These are phyloP conservation scores for Citrullus colocynthis DNA, from an alignment of 306 rosid genomes.

Conservation along the genomic window DNA sequence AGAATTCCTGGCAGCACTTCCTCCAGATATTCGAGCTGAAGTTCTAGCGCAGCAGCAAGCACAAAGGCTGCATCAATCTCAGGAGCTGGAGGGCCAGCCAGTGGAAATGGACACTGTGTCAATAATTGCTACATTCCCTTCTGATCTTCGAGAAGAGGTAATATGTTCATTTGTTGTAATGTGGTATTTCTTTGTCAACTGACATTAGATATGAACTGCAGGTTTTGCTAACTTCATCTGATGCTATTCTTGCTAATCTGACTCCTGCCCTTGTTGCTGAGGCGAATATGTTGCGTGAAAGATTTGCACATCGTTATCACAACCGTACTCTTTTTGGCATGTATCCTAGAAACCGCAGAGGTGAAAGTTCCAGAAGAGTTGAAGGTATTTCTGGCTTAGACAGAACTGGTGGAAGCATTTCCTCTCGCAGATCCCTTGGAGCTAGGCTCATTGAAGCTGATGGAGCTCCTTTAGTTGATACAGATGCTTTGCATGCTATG, in stretches of 20 bases:
- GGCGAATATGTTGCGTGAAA: conserved; percentile 90
- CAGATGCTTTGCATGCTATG: conserved; percentile 68
- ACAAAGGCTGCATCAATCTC: conserved; percentile 84
- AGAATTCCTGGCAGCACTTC: conserved; percentile 99
- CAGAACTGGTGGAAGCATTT: conserved; percentile 44
- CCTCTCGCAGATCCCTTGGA: conserved; percentile 65
- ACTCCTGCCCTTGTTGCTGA: conserved; percentile 98
- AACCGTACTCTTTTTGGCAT: conserved; percentile 83
- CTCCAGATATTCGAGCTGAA: conserved; percentile 92
- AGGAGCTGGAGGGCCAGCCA: conserved; percentile 96
- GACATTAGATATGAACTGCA: conserved; percentile 15
- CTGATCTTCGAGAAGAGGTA: conserved; percentile 95
- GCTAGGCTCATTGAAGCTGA: conserved; percentile 84
- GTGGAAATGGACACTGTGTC: conserved; percentile 98
- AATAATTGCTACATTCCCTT: conserved; percentile 93
- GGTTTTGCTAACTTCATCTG: conserved; percentile 96
- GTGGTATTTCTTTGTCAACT: conserved; percentile 5
- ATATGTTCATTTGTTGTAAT: conserved; percentile 7
- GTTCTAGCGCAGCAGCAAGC: conserved; percentile 97
- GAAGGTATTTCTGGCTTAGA: conserved; percentile 67
- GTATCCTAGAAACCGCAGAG: conserved; percentile 90
- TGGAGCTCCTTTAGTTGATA: conserved; percentile 81
- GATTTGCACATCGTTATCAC: conserved; percentile 81
- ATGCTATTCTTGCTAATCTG: conserved; percentile 87
- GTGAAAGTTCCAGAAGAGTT: conserved; percentile 71